Conservation (phyloP, 1,284 basidiomycete genomes). For the Cystobasidiaceae sp. region DNA sequence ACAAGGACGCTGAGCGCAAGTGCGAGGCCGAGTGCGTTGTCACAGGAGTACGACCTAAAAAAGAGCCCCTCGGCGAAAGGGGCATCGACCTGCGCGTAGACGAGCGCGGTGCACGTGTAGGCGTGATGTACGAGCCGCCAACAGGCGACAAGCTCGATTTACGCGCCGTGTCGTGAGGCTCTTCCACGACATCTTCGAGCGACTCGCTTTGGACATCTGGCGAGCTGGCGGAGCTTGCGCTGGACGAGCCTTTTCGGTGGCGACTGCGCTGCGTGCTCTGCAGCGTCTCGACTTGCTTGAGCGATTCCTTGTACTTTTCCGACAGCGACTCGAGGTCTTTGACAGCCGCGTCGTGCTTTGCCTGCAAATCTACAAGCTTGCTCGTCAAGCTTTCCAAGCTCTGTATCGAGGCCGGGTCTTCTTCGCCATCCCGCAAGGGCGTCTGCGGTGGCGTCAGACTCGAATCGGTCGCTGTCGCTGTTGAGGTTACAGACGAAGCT, state of each 20-base stretch:
- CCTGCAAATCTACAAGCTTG: conserved; percentile 34
- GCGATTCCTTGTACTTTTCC: conserved; percentile 77
- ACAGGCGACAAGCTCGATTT: conserved; percentile 6
- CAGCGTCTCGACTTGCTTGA: conserved; percentile 79
- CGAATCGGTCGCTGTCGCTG: conserved; percentile 64
- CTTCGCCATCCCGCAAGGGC: conserved; percentile 60
- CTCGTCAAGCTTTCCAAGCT: conserved; percentile 11
- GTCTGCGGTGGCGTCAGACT: conserved; percentile 34
- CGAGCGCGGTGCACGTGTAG: conserved; percentile 11
- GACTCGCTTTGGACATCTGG: not conserved
- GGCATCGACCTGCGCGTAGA: conserved; percentile 3
- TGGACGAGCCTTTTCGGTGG: conserved; percentile 30
- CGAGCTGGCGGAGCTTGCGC: conserved; percentile 4
- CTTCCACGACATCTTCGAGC: conserved; percentile 28
- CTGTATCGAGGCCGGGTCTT: not conserved
- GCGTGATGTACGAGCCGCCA: not conserved
- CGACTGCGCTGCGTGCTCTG: not conserved
- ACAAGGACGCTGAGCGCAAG: conserved; percentile 68
- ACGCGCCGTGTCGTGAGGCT: conserved; percentile 6
- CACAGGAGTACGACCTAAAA: conserved; percentile 32
- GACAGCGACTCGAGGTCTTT: conserved; percentile 71
- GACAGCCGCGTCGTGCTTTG: conserved; percentile 62
- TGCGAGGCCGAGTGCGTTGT: conserved; percentile 27
- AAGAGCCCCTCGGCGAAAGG: conserved; percentile 27
- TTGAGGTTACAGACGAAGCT: not conserved